Base-by-base conservation (phyloP, 208 protist genomes). In the Wallacemonas sp. region DNA sequence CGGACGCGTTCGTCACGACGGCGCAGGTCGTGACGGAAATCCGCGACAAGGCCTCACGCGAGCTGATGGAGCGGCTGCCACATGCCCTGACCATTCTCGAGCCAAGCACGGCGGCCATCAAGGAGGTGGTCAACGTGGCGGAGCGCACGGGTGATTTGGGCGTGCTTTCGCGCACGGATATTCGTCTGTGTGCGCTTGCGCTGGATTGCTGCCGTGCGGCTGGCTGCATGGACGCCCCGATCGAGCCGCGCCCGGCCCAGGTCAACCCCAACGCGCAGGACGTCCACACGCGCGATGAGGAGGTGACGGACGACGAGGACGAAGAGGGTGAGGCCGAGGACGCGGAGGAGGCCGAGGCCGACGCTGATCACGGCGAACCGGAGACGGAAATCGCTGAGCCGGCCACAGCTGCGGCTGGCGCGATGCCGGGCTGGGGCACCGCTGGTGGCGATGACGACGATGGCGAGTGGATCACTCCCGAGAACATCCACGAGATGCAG, bases 391-490 rank as follows among this genome's bases (percentile, higher is more conserved):
- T 65, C 11, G 76, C 76, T 6, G 79, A 75, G 23, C 75, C 83
- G 1, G 21, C 24, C 16, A 24, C 39, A 33, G 34, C 26, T 2
- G 1, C 43, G 2, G 34, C 23, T 1, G 33, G 36, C 6, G 39
- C n/a, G 2, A 54, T 85, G 32, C 72, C 68, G 5, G 72, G 76
- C 1, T 75, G 46, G 54, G 71, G 65, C 16, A 65, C 43, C 14
- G 54, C 70, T 24, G 65, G 5, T 3, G 77, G 48, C 2, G 70
- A 72, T 32, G 48, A 74, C 12, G 90, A 84, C 33, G 88, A 93
- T 29, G 89, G 78, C 2, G 91, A 87, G 8, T 98, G 95, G 93
- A 97, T 98, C 56, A 98, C 95, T 0, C 90, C 91, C 14, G 89
- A 88, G 52, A 98, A 98, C 70, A 90, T 97, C 47, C 72, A 89